Conservation (phyloP, 179 eudicot species). For the Vitellaria paradoxa region DNA sequence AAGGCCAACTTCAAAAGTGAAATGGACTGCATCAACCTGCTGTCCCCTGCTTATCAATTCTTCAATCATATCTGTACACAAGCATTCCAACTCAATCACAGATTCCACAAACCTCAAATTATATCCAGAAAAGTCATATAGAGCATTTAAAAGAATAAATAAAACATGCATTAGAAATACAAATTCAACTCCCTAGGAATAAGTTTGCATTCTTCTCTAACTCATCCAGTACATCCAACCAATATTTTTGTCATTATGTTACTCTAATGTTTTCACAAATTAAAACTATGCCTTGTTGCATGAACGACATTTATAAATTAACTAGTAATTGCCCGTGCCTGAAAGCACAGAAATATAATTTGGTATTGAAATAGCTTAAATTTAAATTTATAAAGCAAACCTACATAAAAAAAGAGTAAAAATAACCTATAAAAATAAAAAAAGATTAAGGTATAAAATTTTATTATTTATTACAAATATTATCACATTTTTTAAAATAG, state of each 20-base stretch:
- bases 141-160: not conserved
- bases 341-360: no score
- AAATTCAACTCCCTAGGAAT: not conserved
- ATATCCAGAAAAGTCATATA: not conserved
- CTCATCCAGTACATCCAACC: not conserved
- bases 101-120: not conserved
- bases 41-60: conserved; percentile 94
- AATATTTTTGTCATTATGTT: not conserved
- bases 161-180: not conserved
- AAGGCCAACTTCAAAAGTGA: conserved; percentile 91
- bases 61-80: conserved; percentile 80
- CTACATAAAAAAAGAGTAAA: no score
- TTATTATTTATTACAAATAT: no score
- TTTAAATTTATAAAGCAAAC: no score
- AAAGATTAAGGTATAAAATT: no score
- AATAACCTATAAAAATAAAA: no score
- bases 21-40: conserved; percentile 99
- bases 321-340: no score
- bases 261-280: not conserved
- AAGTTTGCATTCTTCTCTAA: not conserved
- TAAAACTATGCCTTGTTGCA: not conserved
- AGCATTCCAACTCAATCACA: conserved; percentile 2
- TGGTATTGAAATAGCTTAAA: no score
- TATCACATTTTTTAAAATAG: no score
- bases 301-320: not conserved